Percentiles rank a stretch among this genome's conserved stretches.
These are phyloP conservation scores for Oryza officinalis DNA, from an alignment of 176 grass and related monocot species.

Conservation along the genomic window DNA sequence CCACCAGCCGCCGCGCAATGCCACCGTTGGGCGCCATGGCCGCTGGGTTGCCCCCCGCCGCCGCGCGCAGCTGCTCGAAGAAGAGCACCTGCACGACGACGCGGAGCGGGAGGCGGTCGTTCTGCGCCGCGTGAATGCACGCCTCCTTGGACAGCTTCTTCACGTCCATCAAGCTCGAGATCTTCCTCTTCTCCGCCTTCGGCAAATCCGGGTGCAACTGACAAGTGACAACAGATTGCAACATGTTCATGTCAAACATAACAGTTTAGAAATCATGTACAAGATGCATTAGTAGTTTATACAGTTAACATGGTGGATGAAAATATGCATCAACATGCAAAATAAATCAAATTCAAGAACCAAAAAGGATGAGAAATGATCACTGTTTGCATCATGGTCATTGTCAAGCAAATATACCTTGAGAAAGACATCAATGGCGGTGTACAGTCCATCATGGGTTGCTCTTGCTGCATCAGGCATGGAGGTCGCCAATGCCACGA, in stretches of 20 bases:
- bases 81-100: slow-evolving; percentile 75
- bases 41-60: neutral
- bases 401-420: slow-evolving; percentile 42
- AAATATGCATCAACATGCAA: too few relatives aligned
- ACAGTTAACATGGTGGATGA: too few relatives aligned
- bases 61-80: slow-evolving; percentile 67
- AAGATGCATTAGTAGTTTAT: too few relatives aligned
- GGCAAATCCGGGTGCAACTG: slow-evolving; percentile 60
- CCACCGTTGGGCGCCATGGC: neutral
- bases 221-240: neutral
- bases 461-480: slow-evolving; percentile 62
- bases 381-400: too few relatives aligned
- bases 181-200: slow-evolving; percentile 65
- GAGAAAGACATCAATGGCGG: slow-evolving; percentile 67
- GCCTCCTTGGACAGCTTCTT: slow-evolving; percentile 77
- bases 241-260: neutral
- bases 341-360: neutral
- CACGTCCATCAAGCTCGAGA: slow-evolving; percentile 64
- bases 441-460: slow-evolving; percentile 62
- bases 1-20: slow-evolving; percentile 28
- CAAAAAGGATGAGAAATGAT: neutral
- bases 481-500: slow-evolving; percentile 43
- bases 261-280: too few relatives aligned
- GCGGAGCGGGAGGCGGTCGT: slow-evolving; percentile 67
- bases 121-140: slow-evolving; percentile 77